Evolutionary conservation across 2,329 filamentous ascomycete genomes (phyloP).

Genomic region (Fusarium devonianum): DNA sequence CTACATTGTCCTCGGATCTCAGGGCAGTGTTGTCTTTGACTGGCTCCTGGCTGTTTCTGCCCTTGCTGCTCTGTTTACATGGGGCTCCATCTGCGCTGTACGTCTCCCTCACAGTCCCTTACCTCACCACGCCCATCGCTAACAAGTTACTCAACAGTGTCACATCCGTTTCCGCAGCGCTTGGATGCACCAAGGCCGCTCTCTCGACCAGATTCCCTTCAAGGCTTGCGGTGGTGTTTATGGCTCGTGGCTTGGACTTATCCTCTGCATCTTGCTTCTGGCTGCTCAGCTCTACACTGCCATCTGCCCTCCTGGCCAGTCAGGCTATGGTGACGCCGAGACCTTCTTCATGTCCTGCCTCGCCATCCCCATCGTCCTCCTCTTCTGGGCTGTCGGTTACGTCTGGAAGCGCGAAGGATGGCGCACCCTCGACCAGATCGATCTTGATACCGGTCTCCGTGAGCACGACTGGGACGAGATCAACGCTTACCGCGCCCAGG

Average conservation of each 20-base stretch:
- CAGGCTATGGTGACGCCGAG: slow-evolving; percentile 49
- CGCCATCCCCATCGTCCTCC: slow-evolving; percentile 59
- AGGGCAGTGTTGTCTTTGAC: slow-evolving; percentile 62
- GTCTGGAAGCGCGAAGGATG: slow-evolving; percentile 71
- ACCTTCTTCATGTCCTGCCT: slow-evolving; percentile 64
- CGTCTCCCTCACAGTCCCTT: slow-evolving; percentile 2
- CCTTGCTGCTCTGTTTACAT: slow-evolving; percentile 69
- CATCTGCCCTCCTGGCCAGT: slow-evolving; percentile 48
- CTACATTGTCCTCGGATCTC: slow-evolving; percentile 54
- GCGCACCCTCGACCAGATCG: slow-evolving; percentile 66
- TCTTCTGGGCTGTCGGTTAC: slow-evolving; percentile 64
- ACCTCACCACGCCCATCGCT: fast-evolving
- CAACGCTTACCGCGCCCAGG: slow-evolving; percentile 58
- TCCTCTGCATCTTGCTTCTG: slow-evolving; percentile 61
- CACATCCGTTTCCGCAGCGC: slow-evolving; percentile 73
- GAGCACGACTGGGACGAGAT: slow-evolving; percentile 70
- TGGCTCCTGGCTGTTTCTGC: slow-evolving; percentile 72
- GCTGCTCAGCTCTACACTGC: slow-evolving; percentile 61
- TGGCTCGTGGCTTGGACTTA: slow-evolving; percentile 69
- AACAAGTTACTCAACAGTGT: not conserved
- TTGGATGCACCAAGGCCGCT: slow-evolving; percentile 65
- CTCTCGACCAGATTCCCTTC: slow-evolving; percentile 71
- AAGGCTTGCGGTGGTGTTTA: slow-evolving; percentile 63
- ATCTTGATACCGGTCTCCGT: slow-evolving; percentile 70
- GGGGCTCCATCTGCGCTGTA: slow-evolving; percentile 69